phyloP scores from a whole-genome alignment of 495 filamentous ascomycete species.

The Penicillium daleae region DNA sequence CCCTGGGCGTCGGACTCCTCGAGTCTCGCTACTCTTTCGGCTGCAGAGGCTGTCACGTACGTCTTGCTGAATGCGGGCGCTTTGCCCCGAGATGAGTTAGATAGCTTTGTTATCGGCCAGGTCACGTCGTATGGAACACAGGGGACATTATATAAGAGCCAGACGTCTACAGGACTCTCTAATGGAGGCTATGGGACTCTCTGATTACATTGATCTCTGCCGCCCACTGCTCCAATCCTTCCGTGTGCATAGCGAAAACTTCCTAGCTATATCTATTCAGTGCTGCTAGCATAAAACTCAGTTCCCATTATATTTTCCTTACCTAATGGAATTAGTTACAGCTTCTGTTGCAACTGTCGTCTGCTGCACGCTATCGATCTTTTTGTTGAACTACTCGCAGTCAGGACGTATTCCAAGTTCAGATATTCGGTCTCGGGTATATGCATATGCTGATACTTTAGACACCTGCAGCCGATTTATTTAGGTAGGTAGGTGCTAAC shows the following conservation, averaged over 20 bases:
- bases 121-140: neutral
- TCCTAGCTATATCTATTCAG: no score
- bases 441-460: conserved; percentile 6
- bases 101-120: neutral
- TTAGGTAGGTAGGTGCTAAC: conserved; percentile 13
- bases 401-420: conserved; percentile 8
- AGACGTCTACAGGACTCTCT: neutral
- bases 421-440: conserved; percentile 10
- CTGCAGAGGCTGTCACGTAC: neutral
- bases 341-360: conserved; percentile 18
- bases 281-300: no score
- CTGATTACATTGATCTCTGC: neutral
- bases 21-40: conserved; percentile 1
- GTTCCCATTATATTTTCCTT: no score
- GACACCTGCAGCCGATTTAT: conserved; percentile 6
- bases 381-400: conserved; percentile 16
- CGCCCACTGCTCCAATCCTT: no score
- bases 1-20: conserved; percentile 4
- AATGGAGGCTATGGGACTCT: conserved; percentile 6
- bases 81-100: neutral
- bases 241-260: no score
- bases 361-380: conserved; percentile 23
- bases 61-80: neutral
- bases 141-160: conserved; percentile 2
- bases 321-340: conserved; percentile 22